Percentiles rank a stretch among this genome's conserved stretches.
Conservation (phyloP, 169 alveolate species). For the Cryptosporidium sp. region DNA sequence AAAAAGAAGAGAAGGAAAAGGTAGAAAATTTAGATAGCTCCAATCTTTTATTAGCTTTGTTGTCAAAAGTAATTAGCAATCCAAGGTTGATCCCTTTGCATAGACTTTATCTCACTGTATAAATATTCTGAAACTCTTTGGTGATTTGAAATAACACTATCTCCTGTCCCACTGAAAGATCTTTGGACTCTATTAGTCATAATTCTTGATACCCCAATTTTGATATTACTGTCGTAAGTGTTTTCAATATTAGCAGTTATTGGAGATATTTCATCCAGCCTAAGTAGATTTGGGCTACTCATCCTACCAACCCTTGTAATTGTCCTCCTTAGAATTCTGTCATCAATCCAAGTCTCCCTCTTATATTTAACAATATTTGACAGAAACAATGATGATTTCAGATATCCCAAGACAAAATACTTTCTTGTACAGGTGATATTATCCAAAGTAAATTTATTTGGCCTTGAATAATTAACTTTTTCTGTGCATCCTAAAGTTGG, state of each 20-base stretch:
- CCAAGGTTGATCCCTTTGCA: background rate
- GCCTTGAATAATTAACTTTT: background rate
- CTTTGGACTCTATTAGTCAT: background rate
- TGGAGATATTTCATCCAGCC: background rate
- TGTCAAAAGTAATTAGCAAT: background rate
- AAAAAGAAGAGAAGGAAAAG: no score
- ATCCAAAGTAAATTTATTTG: background rate
- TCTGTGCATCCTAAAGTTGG: background rate
- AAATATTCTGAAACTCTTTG: background rate
- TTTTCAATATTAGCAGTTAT: background rate
- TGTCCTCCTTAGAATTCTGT: conserved; percentile 41
- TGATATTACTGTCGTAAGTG: background rate
- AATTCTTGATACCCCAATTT: background rate
- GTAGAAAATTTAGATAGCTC: no score
- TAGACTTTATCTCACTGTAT: background rate
- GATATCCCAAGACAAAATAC: conserved; percentile 11
- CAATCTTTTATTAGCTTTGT: background rate
- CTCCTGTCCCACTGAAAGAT: background rate
- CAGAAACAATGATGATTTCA: conserved; percentile 11
- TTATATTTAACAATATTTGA: background rate
- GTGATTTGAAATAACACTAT: background rate
- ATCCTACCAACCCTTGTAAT: background rate
- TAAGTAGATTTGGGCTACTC: background rate
- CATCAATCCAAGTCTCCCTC: conserved; percentile 21
- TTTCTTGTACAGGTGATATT: background rate